Evolutionary conservation across 768 basidiomycete species (phyloP).

Genomic region (Chalciporus sphaerocephalus): DNA sequence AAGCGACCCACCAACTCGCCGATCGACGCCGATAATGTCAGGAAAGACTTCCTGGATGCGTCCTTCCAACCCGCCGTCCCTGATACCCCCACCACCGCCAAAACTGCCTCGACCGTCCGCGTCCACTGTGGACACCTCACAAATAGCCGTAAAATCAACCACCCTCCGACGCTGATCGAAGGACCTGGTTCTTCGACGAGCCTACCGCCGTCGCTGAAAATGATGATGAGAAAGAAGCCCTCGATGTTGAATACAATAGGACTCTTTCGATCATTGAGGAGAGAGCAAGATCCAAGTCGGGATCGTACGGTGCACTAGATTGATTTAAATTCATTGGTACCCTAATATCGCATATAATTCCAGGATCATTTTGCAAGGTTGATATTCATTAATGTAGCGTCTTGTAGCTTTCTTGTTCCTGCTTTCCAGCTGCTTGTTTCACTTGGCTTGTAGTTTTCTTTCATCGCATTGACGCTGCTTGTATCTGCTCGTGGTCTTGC

Average conservation of each 20-base stretch:
- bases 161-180: conserved; percentile 5
- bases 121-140: not conserved
- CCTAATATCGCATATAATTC: not conserved
- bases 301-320: not conserved
- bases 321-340: no score
- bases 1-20: conserved; percentile 36
- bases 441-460: not conserved
- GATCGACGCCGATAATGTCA: conserved; percentile 32
- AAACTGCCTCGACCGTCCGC: not conserved
- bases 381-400: not conserved
- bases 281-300: conserved; percentile 10
- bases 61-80: conserved; percentile 37
- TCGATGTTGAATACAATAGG: conserved; percentile 28
- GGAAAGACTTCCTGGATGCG: conserved; percentile 40
- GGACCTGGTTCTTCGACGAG: not conserved
- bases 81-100: conserved; percentile 2
- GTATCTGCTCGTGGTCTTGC: not conserved
- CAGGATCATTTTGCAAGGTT: not conserved
- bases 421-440: not conserved
- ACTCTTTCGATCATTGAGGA: conserved; percentile 29
- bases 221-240: conserved; percentile 20
- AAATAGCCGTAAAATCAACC: conserved; percentile 5
- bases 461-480: not conserved
- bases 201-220: conserved; percentile 11
- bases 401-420: not conserved